A percentile compares a stretch with the other conserved stretches of the same genome.
Evolutionary conservation across 2,329 filamentous ascomycete species (phyloP).

Genomic region (Fulvia fulva): DNA sequence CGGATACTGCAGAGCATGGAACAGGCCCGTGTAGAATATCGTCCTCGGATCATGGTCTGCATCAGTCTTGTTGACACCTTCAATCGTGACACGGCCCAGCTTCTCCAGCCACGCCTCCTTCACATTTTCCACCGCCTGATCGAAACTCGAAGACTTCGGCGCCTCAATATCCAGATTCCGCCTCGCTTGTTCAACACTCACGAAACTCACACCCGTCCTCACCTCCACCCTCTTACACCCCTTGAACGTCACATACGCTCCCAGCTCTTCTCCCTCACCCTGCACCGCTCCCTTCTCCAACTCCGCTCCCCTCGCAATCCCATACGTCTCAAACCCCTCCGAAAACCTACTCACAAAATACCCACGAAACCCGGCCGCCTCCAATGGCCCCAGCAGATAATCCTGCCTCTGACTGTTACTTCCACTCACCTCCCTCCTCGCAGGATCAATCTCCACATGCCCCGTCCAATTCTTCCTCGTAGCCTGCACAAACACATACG

Average conservation of each 20-base stretch:
- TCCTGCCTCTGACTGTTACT: constrained; percentile 48
- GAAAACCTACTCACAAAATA: constrained; percentile 50
- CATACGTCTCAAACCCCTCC: constrained; percentile 38
- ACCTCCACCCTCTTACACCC: constrained; percentile 38
- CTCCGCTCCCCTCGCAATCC: constrained; percentile 33
- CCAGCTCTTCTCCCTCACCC: constrained; percentile 37
- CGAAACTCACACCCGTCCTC: constrained; percentile 46
- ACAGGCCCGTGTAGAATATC: constrained; percentile 47
- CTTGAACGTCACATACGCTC: constrained; percentile 42
- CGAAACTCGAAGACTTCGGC: constrained; percentile 36
- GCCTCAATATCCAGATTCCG: constrained; percentile 45
- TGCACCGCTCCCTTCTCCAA: constrained; percentile 20
- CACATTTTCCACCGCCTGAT: constrained; percentile 38
- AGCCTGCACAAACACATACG: constrained; percentile 44
- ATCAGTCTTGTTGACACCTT: constrained; percentile 42
- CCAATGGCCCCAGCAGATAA: constrained; percentile 43
- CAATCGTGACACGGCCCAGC: constrained; percentile 41
- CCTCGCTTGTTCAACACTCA: constrained; percentile 47
- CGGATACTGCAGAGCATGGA: constrained; percentile 48
- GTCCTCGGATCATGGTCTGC: constrained; percentile 41
- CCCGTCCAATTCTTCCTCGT: constrained; percentile 48
- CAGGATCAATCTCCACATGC: constrained; percentile 37
- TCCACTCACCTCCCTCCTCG: constrained; percentile 39
- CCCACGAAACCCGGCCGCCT: constrained; percentile 40
- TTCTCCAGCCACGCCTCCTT: constrained; percentile 47